Base-by-base conservation (phyloP, 2,329 filamentous ascomycete genomes). In the Verruconis gallopava region DNA sequence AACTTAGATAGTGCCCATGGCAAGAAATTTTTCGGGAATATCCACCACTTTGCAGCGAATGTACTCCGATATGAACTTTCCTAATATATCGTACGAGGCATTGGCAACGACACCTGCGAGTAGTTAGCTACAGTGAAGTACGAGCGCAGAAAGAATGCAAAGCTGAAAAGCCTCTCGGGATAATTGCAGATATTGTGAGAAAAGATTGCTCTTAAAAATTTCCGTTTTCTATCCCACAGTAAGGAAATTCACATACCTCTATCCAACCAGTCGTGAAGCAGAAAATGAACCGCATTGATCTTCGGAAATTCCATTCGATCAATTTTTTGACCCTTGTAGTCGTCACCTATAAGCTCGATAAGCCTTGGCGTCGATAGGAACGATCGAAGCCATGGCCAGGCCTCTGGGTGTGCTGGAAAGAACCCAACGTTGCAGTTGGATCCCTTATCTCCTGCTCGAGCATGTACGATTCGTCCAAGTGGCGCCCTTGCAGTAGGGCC, bases 401-500 rank as follows among this genome's bases (percentile, higher is more conserved):
- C 43, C 19, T 40, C 42, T 21, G 15, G 20, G 15, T 37, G 12
- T 13, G 30, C 19, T 5, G 44, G 46, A 36, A 47, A 48, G 17
- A 49, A 44, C 5, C 48, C 37, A 38, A 48, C 48, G 30, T 53
- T 52, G 40, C 46, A 49, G 21, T 53, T 49, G 5, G 46, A 50
- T 3, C 47, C 50, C 36, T 53, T 53, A 43, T 53, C 50, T 13
- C 49, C 49, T 3, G 53, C 53, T 15, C 55, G 51, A 1, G 53
- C 54, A 14, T 53, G 48, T 12, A 56, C 54, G 4, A 58, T 50
- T 25, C 46, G 60, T 25, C 64, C 64, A 2, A 65, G 46, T 1
- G 61, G 61, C 1, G 54, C 55, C 14, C 48, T 47, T 1, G 54
- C 49, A 0, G 61, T 66, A 4, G 53, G 51, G 0, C 62, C 62